Evolutionary conservation across 306 rosid genomes (phyloP).

Genomic region (Castanea sativa): DNA sequence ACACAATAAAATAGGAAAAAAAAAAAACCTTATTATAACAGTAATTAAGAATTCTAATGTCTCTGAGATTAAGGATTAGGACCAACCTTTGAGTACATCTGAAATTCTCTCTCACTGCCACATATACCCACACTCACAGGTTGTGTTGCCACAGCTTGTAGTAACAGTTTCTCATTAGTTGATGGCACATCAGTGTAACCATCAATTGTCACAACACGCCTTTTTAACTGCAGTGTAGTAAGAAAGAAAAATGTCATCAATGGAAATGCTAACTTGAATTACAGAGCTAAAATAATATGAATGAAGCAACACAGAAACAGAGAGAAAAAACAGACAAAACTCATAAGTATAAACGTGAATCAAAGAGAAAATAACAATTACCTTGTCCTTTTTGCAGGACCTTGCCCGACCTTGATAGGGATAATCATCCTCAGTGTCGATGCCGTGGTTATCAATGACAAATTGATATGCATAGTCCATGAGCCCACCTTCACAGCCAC

Average conservation of each 20-base stretch:
- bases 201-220: constrained; percentile 75
- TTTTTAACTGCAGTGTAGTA: constrained; percentile 49
- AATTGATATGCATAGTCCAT: constrained; percentile 83
- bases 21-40: neutral
- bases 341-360: neutral
- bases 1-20: constrained; percentile 10
- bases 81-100: constrained; percentile 78
- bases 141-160: constrained; percentile 73
- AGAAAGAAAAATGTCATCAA: neutral
- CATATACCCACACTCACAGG: constrained; percentile 94
- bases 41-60: constrained; percentile 1
- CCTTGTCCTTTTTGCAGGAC: constrained; percentile 65
- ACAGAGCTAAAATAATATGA: too few relatives aligned
- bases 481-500: constrained; percentile 81
- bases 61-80: constrained; percentile 10
- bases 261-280: too few relatives aligned
- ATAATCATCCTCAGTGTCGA: constrained; percentile 83
- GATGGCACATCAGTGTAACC: constrained; percentile 61
- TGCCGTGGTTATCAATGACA: constrained; percentile 70
- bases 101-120: constrained; percentile 80
- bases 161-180: constrained; percentile 57
- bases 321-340: neutral
- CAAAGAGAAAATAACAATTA: constrained; percentile 9
- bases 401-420: constrained; percentile 44
- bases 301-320: too few relatives aligned